Conservation (phyloP, 768 basidiomycete species). For the Boletus subcaerulescens region DNA sequence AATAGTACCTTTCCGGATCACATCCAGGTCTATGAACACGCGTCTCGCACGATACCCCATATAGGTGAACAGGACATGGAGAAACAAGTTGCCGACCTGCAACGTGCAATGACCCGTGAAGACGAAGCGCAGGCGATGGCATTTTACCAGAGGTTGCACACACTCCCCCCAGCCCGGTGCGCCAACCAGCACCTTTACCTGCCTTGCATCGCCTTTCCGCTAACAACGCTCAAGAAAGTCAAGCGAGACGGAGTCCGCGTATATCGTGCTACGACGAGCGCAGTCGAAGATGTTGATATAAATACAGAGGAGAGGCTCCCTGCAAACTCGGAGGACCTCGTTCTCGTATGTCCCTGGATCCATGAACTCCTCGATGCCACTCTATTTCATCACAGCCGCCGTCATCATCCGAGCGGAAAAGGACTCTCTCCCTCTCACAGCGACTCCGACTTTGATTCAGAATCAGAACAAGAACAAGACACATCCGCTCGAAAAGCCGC, state of each 20-base stretch:
- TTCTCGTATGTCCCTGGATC: conserved; percentile 22
- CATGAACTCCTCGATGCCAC: conserved; percentile 3
- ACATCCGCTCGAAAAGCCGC: neutral
- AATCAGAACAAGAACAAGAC: neutral
- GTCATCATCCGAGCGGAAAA: neutral
- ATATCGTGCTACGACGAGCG: conserved; percentile 4
- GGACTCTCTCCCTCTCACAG: neutral
- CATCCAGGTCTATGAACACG: conserved; percentile 11
- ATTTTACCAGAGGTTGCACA: conserved; percentile 6
- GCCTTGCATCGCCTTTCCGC: conserved; percentile 19
- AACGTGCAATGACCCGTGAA: neutral
- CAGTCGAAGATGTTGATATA: conserved; percentile 14
- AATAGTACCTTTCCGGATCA: conserved; percentile 21
- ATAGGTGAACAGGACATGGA: conserved; percentile 9
- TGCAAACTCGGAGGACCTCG: neutral
- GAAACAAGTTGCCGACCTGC: neutral
- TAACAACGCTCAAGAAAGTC: conserved; percentile 3
- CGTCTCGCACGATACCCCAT: neutral
- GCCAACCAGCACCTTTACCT: conserved; percentile 6
- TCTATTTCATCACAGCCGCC: neutral
- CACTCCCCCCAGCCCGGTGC: conserved; percentile 3
- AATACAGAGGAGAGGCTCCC: neutral
- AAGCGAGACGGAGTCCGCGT: neutral
- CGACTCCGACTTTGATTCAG: conserved; percentile 1
- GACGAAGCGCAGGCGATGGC: neutral